These are phyloP conservation scores for Rhodotorula sp. DNA, from an alignment of 1,284 basidiomycete genomes.

Conservation along the genomic window DNA sequence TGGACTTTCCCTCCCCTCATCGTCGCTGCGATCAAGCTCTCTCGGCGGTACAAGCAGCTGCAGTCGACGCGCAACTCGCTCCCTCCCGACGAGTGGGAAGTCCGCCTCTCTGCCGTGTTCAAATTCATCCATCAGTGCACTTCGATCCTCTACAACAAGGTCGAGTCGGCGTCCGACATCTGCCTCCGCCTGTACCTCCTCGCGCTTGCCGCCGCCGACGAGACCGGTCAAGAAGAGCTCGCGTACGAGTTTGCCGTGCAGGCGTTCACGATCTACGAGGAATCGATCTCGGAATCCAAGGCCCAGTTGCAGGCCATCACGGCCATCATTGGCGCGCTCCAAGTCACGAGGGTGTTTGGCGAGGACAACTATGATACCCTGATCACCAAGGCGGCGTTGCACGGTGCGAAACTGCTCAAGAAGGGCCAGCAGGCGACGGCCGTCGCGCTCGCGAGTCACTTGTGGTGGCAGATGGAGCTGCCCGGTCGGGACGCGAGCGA, in stretches of 20 bases:
- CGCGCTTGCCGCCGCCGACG: slow-evolving; percentile 85
- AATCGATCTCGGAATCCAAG: slow-evolving; percentile 86
- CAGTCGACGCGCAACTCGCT: slow-evolving; percentile 26
- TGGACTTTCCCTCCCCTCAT: slow-evolving; percentile 93
- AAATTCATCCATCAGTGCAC: slow-evolving; percentile 84
- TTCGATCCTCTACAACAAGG: slow-evolving; percentile 83
- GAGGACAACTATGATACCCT: slow-evolving; percentile 91
- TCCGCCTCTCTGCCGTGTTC: slow-evolving; percentile 75
- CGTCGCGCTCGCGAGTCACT: slow-evolving; percentile 87
- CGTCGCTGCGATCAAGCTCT: slow-evolving; percentile 83
- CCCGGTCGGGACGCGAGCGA: slow-evolving; percentile 52
- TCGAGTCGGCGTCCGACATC: slow-evolving; percentile 77
- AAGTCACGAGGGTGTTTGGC: slow-evolving; percentile 78
- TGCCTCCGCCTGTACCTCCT: slow-evolving; percentile 91
- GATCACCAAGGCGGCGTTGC: slow-evolving; percentile 91
- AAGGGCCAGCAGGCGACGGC: slow-evolving; percentile 94
- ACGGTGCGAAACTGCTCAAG: slow-evolving; percentile 89
- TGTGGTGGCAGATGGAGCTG: slow-evolving; percentile 87
- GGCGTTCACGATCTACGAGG: slow-evolving; percentile 93
- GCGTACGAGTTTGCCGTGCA: slow-evolving; percentile 95
- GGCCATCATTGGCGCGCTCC: slow-evolving; percentile 82
- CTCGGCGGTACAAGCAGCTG: slow-evolving; percentile 70
- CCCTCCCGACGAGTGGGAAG: slow-evolving; percentile 75
- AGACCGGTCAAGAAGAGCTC: slow-evolving; percentile 88
- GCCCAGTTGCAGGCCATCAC: slow-evolving; percentile 92